These are phyloP conservation scores for Eimeria sp. DNA, from an alignment of 169 alveolate species.

Conservation along the genomic window DNA sequence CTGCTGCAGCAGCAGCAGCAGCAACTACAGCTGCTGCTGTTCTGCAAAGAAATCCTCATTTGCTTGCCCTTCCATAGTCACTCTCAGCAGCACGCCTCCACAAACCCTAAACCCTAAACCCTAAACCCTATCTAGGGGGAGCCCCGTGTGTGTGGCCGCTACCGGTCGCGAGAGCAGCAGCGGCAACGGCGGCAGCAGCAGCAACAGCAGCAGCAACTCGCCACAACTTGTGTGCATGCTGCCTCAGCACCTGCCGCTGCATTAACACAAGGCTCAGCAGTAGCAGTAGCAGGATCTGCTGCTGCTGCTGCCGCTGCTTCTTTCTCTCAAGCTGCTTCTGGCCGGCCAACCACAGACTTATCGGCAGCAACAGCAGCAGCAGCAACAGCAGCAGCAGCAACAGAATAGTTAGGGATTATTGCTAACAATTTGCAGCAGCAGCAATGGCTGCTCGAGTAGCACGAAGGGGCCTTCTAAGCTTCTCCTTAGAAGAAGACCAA, in stretches of 20 bases:
- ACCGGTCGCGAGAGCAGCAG: not conserved
- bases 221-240: not conserved
- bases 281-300: not conserved
- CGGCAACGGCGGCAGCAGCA: not conserved
- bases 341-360: not conserved
- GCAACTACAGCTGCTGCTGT: conserved; percentile 12
- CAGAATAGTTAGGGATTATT: not conserved
- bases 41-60: not conserved
- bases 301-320: not conserved
- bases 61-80: not conserved
- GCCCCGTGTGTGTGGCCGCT: not conserved
- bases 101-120: conserved; percentile 7
- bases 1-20: conserved; percentile 16
- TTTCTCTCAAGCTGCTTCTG: not conserved
- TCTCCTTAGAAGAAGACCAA: not conserved
- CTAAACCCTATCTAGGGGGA: not conserved
- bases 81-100: not conserved
- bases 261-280: not conserved
- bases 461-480: conserved; percentile 23
- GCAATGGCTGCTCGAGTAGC: conserved; percentile 3
- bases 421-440: not conserved
- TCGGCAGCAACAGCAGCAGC: conserved; percentile 10
- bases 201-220: no score
- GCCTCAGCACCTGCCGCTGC: not conserved
- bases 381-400: not conserved